These are phyloP conservation scores for Rhododendron williamsianum DNA, from an alignment of 148 eudicot genomes.

Conservation along the genomic window DNA sequence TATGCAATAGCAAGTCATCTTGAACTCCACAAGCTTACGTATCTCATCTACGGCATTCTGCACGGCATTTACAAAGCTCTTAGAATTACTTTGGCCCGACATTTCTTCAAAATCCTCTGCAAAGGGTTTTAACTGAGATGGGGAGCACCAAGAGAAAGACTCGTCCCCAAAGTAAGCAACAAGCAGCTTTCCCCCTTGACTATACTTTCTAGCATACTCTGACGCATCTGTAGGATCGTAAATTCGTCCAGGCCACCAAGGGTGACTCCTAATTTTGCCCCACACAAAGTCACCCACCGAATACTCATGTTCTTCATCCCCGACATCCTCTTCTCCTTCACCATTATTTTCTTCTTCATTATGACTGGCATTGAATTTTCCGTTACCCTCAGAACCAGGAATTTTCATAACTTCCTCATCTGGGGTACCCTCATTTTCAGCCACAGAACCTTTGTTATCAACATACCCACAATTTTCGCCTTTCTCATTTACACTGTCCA, in stretches of 20 bases:
- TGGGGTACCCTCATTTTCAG: constrained; percentile 7
- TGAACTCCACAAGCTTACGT: constrained; percentile 32
- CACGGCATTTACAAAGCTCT: constrained; percentile 52
- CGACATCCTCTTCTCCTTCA: constrained; percentile 10
- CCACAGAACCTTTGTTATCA: constrained; percentile 9
- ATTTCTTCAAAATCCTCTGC: constrained; percentile 49
- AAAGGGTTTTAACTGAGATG: constrained; percentile 62
- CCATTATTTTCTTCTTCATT: not conserved
- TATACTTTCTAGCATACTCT: constrained; percentile 41
- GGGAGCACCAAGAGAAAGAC: constrained; percentile 74
- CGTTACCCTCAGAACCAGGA: constrained; percentile 1
- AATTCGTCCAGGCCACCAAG: constrained; percentile 95
- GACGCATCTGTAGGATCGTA: constrained; percentile 60
- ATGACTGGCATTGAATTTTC: not conserved
- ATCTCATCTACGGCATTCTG: constrained; percentile 45
- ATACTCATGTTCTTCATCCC: constrained; percentile 28
- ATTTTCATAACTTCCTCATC: constrained; percentile 5
- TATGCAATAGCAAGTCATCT: constrained; percentile 34
- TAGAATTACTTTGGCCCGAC: constrained; percentile 51
- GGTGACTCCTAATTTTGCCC: constrained; percentile 71
- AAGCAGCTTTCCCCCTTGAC: constrained; percentile 40
- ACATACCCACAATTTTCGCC: constrained; percentile 5
- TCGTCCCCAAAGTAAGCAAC: constrained; percentile 82
- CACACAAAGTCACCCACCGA: constrained; percentile 66
- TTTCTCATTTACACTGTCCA: not conserved